A percentile compares a stretch with the other conserved stretches of the same genome.
phyloP scores from a whole-genome alignment of 164 flowering plant species.

The Berberis vulgaris region DNA sequence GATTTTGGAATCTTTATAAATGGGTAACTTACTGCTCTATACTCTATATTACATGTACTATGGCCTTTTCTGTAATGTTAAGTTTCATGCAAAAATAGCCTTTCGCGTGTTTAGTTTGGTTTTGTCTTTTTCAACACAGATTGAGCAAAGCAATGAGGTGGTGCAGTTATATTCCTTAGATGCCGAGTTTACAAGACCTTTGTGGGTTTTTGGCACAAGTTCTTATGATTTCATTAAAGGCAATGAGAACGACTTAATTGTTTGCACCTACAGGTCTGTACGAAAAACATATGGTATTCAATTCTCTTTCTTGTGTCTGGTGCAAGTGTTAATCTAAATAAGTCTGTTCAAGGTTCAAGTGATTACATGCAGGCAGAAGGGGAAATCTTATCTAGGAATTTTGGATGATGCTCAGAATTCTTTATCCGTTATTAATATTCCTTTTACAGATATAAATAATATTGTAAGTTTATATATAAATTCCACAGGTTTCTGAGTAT shows the following conservation, averaged over 20 bases:
- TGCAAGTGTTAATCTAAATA: not conserved
- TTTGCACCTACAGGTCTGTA: slow-evolving; percentile 75
- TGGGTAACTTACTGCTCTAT: slow-evolving; percentile 46
- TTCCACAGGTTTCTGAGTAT: not conserved
- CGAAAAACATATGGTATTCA: not conserved
- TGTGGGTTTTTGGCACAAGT: slow-evolving; percentile 82
- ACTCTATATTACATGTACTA: not conserved
- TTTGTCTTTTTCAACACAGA: slow-evolving; percentile 27
- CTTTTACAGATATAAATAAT: slow-evolving; percentile 74
- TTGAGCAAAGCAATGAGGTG: slow-evolving; percentile 58
- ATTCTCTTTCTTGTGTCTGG: not conserved
- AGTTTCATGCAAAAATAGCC: not conserved
- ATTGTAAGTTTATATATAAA: slow-evolving; percentile 32
- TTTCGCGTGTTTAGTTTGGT: not conserved
- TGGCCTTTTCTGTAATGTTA: not conserved
- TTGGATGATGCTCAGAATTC: slow-evolving; percentile 41
- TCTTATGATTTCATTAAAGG: slow-evolving; percentile 66
- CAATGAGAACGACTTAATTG: slow-evolving; percentile 37
- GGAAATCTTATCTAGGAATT: slow-evolving; percentile 75
- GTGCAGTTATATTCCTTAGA: slow-evolving; percentile 48
- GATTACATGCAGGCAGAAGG: slow-evolving; percentile 63
- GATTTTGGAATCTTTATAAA: slow-evolving; percentile 89
- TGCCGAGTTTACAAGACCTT: slow-evolving; percentile 89
- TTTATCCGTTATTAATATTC: slow-evolving; percentile 50
- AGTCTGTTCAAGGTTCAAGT: not conserved